These are phyloP conservation scores for Rhytidiadelphus loreus DNA, from an alignment of 225 moss, liverwort and hornwort genomes.

Conservation along the genomic window DNA sequence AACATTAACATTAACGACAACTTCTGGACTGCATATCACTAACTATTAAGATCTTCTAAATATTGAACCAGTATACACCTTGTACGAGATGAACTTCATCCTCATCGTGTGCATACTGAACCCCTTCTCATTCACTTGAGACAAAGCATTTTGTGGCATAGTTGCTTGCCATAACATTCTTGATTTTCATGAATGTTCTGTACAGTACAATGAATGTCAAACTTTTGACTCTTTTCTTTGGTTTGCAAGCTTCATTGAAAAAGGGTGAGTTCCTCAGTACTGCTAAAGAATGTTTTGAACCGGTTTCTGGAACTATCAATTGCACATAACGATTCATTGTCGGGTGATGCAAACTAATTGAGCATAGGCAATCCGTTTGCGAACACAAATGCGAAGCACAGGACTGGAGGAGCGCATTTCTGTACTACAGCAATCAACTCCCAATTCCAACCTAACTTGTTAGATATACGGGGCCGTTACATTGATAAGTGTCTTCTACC, in stretches of 20 bases:
- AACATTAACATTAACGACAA: too few species aligned
- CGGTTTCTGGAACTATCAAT: neutral
- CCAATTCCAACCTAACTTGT: neutral
- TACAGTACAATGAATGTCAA: neutral
- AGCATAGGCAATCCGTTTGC: neutral
- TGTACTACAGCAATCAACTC: neutral
- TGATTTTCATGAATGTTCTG: neutral
- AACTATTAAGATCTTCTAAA: neutral
- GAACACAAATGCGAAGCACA: neutral
- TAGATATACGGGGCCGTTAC: neutral
- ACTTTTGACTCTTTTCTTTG: neutral
- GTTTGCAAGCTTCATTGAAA: neutral
- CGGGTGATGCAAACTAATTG: neutral
- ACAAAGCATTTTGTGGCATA: neutral
- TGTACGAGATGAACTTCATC: neutral
- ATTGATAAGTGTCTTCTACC: neutral
- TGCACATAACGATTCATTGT: neutral
- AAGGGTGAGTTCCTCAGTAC: neutral
- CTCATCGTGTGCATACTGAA: neutral
- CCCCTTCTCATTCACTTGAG: neutral
- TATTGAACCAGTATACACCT: neutral
- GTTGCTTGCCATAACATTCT: neutral
- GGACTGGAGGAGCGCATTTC: neutral
- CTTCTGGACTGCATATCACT: neutral
- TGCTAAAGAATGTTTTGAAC: neutral